phyloP scores from a whole-genome alignment of 192 early-diverging fungal genomes.

The Rhizophagus sp. region DNA sequence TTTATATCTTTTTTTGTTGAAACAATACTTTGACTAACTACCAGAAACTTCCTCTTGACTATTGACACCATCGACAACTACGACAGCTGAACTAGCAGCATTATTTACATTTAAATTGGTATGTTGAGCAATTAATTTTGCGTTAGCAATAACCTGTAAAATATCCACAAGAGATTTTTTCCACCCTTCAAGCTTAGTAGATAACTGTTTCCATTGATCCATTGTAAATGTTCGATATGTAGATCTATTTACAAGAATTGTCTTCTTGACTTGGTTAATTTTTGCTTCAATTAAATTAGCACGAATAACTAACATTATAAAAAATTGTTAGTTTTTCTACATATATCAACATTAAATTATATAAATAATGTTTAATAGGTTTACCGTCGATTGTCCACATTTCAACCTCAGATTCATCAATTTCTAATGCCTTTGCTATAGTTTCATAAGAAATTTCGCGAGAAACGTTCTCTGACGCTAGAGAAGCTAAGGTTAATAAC shows the following conservation, averaged over 20 bases:
- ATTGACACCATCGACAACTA: not conserved
- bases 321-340: not conserved
- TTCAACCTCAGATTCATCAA: constrained; percentile 84
- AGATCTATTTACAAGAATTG: constrained; percentile 78
- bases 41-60: constrained; percentile 12
- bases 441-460: constrained; percentile 69
- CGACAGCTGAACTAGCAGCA: constrained; percentile 15
- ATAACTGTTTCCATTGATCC: constrained; percentile 82
- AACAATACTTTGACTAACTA: not conserved
- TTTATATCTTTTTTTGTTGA: not conserved
- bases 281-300: constrained; percentile 91
- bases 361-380: not conserved
- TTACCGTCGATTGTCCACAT: constrained; percentile 91
- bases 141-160: constrained; percentile 85
- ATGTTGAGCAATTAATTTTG: constrained; percentile 69
- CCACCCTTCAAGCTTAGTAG: constrained; percentile 72
- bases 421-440: constrained; percentile 75
- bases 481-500: constrained; percentile 75
- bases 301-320: constrained; percentile 57
- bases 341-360: not conserved
- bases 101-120: constrained; percentile 36
- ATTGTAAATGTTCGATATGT: constrained; percentile 82
- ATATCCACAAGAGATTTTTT: constrained; percentile 76
- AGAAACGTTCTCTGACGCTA: constrained; percentile 70
- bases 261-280: constrained; percentile 88